Base-by-base conservation (phyloP, 176 grass and related monocot species). In the Aegilops bicornis region DNA sequence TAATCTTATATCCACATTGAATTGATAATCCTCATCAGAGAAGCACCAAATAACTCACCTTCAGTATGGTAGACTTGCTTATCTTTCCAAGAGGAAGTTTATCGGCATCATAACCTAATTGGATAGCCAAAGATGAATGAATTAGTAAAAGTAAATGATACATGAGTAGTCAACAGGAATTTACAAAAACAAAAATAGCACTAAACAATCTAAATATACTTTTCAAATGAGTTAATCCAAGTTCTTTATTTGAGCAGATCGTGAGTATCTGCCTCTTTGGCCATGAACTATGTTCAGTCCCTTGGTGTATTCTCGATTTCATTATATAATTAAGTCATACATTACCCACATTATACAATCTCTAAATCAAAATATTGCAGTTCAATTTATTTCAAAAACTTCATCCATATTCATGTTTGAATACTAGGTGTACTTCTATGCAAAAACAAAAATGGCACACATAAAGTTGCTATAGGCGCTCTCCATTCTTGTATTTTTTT, bases 41-140 rank as follows among this genome's bases (percentile, higher is more conserved):
- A 89, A 79, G 35, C 22, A 25, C 32, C 20, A 69, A 17, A 4
- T 12, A 86, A 40, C 88, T 83, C 7, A 98, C 93, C 96, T 98
- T 93, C 45, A 90, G 77, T 87, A 98, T 93, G 77, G 91, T 98
- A 77, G 96, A 92, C 86, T 95, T 93, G 74, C 96, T 95, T 84
- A 98, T 79, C 88, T 94, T 98, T 79, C 96, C 96, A 78, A 95
- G 93, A 70, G 93, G 96, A 73, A 98, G 85, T 85, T 95, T 98
- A 63, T 98, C 91, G 70, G 93, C 93, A 88, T 98, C 92, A 76
- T 95, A 98, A 47, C 93, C 96, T 98, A 82, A 23, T 86, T 72
- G 35, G 27, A 73, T 79, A 78, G 10, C 31, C 11, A 69, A 69
- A 86, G 9, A 84, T 47, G 69, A 6, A 4, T 12, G 13, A 84